Evolutionary conservation across 2,329 filamentous ascomycete species (phyloP).

Genomic region (Stemphylium beticola): DNA sequence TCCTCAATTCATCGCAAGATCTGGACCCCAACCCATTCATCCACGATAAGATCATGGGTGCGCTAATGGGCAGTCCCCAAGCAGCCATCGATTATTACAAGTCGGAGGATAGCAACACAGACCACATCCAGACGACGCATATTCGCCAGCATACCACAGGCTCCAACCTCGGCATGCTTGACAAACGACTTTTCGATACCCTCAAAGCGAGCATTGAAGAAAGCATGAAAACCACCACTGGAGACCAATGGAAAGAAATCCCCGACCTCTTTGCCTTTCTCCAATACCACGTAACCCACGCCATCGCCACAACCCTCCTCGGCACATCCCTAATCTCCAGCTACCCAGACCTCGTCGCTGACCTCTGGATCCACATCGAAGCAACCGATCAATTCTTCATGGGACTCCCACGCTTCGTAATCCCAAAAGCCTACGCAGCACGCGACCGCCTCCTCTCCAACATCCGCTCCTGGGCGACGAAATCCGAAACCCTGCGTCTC

Average conservation of each 20-base stretch:
- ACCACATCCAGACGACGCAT: conserved; percentile 19
- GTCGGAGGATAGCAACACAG: conserved; percentile 6
- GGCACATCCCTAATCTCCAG: conserved; percentile 14
- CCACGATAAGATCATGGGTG: conserved; percentile 21
- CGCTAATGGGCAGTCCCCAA: conserved; percentile 24
- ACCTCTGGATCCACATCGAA: conserved; percentile 27
- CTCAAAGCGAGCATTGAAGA: conserved; percentile 14
- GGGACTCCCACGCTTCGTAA: conserved; percentile 18
- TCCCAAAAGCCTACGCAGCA: conserved; percentile 14
- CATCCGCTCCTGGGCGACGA: conserved; percentile 8
- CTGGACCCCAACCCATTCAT: conserved; percentile 24
- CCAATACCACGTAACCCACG: conserved; percentile 9
- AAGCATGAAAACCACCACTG: neutral
- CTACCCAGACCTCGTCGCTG: conserved; percentile 15
- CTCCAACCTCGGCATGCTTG: conserved; percentile 8
- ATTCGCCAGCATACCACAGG: conserved; percentile 21
- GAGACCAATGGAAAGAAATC: conserved; percentile 13
- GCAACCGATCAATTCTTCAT: conserved; percentile 18
- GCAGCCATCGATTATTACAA: conserved; percentile 21
- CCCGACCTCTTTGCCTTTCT: conserved; percentile 21
- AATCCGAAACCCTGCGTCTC: conserved; percentile 6
- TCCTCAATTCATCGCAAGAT: conserved; percentile 11
- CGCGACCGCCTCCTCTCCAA: conserved; percentile 21
- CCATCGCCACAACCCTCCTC: conserved; percentile 12
- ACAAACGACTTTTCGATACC: conserved; percentile 12